A percentile compares a stretch with the other conserved stretches of the same genome.
Evolutionary conservation across 805 yeast species (phyloP).

Genomic region (Metschnikowia similis): DNA sequence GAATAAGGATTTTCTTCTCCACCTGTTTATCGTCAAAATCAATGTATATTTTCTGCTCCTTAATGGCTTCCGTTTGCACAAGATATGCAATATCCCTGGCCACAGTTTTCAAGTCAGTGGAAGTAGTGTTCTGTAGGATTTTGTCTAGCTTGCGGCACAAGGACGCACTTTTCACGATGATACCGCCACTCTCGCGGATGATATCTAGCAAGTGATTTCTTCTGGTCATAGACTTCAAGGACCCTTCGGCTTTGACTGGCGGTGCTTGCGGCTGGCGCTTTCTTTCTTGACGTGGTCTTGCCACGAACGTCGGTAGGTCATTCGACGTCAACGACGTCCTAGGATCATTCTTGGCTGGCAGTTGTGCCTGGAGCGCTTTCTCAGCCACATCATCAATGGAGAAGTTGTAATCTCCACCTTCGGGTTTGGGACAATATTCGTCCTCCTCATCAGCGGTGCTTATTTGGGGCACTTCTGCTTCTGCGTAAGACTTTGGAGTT

Average conservation of each 20-base stretch:
- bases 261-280: background rate
- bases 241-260: constrained; percentile 10
- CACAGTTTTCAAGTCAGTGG: constrained; percentile 37
- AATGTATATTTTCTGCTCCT: constrained; percentile 15
- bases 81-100: constrained; percentile 34
- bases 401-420: constrained; percentile 1
- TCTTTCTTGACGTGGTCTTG: constrained; percentile 9
- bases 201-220: constrained; percentile 26
- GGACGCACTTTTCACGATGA: constrained; percentile 28
- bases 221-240: constrained; percentile 29
- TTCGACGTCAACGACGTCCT: constrained; percentile 5
- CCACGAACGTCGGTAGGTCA: constrained; percentile 11
- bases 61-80: constrained; percentile 18
- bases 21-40: constrained; percentile 24
- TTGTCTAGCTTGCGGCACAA: constrained; percentile 32
- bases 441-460: constrained; percentile 4
- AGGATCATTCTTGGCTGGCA: background rate
- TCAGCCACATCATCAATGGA: constrained; percentile 1
- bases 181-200: constrained; percentile 37
- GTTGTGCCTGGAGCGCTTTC: background rate
- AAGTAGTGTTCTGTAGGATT: constrained; percentile 23
- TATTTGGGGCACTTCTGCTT: background rate
- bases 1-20: constrained; percentile 30
- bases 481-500: constrained; percentile 7
- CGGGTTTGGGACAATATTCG: constrained; percentile 7